Evolutionary conservation across 345 rosid genomes (phyloP).

Genomic region (Combretum micranthum): DNA sequence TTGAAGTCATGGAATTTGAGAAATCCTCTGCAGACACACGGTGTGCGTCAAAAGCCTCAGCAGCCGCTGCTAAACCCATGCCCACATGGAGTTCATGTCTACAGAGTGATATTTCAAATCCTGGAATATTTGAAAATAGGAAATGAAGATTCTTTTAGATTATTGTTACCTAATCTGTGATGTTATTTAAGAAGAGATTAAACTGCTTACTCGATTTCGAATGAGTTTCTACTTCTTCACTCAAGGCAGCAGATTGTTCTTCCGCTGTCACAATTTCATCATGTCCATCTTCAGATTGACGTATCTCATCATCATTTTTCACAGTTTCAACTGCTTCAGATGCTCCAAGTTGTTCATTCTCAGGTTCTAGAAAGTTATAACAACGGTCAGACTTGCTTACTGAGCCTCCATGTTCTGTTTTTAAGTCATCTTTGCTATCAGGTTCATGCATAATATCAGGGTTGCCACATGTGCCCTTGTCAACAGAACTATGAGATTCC

Average conservation of each 20-base stretch:
- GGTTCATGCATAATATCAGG: constrained; percentile 12
- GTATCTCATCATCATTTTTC: constrained; percentile 9
- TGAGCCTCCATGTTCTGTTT: constrained; percentile 15
- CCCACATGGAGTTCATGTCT: constrained; percentile 60
- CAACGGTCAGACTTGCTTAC: constrained; percentile 20
- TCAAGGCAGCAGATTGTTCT: constrained; percentile 22
- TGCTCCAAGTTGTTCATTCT: constrained; percentile 25
- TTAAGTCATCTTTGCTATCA: constrained; percentile 7
- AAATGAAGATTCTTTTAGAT: constrained; percentile 15
- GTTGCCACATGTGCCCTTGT: constrained; percentile 7
- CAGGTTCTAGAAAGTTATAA: constrained; percentile 18
- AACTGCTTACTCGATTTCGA: constrained; percentile 33
- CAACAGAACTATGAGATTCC: constrained; percentile 16
- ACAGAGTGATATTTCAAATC: constrained; percentile 80
- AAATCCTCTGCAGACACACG: constrained; percentile 58
- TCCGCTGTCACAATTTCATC: constrained; percentile 27
- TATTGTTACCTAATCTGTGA: background rate
- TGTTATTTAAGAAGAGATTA: constrained; percentile 5
- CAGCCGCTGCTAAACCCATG: constrained; percentile 75
- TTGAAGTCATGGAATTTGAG: constrained; percentile 39
- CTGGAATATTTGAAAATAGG: constrained; percentile 30
- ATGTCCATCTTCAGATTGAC: constrained; percentile 22
- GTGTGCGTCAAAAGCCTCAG: constrained; percentile 62
- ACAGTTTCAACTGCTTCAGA: constrained; percentile 28
- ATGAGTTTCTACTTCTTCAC: constrained; percentile 18